These are phyloP conservation scores for Rhizopogon roseolus DNA, from an alignment of 768 basidiomycete species.

Conservation along the genomic window DNA sequence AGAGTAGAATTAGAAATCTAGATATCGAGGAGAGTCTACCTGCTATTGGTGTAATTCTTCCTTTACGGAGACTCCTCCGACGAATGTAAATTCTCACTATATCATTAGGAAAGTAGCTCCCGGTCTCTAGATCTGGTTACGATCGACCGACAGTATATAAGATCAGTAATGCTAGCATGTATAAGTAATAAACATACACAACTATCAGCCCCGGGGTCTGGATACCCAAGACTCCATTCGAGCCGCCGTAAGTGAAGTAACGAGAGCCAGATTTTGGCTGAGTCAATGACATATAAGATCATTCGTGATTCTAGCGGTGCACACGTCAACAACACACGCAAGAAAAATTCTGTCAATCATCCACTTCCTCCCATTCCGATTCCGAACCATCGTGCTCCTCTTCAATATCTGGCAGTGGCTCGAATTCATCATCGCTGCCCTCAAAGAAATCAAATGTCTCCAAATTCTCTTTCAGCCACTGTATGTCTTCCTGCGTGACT, in stretches of 20 bases:
- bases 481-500: slow-evolving; percentile 35
- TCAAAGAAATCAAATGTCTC: slow-evolving; percentile 54
- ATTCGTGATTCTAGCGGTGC: not conserved
- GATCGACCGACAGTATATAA: no score
- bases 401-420: slow-evolving; percentile 17
- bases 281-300: not conserved
- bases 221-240: no score
- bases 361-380: slow-evolving; percentile 3
- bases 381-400: slow-evolving; percentile 8
- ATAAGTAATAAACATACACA: no score
- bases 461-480: slow-evolving; percentile 49
- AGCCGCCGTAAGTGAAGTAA: not conserved
- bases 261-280: not conserved
- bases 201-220: no score
- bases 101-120: no score
- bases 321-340: not conserved
- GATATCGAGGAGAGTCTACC: not conserved
- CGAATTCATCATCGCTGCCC: slow-evolving; percentile 44
- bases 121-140: no score
- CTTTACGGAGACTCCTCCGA: no score
- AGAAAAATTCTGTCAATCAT: not conserved
- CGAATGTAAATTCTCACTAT: no score
- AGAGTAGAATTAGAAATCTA: slow-evolving; percentile 8
- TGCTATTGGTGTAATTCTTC: no score
- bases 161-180: no score